These are phyloP conservation scores for Gymnopus androsaceus DNA, from an alignment of 1,284 basidiomycete species.

Conservation along the genomic window DNA sequence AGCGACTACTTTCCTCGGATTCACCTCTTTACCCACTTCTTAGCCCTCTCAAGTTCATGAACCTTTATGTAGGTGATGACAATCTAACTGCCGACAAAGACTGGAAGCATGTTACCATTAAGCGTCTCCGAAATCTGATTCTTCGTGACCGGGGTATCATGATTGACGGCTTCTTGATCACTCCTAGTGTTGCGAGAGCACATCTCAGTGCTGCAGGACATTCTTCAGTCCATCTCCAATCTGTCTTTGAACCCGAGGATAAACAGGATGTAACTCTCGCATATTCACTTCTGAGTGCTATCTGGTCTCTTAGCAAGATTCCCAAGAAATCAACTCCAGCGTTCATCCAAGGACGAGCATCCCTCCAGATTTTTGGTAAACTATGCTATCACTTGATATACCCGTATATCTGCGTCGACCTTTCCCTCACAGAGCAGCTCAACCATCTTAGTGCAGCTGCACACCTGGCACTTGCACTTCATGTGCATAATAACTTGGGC, in stretches of 20 bases:
- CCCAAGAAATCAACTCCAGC: slow-evolving; percentile 20
- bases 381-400: slow-evolving; percentile 19
- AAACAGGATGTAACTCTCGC: slow-evolving; percentile 35
- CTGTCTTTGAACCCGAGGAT: slow-evolving; percentile 30
- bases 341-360: slow-evolving; percentile 20
- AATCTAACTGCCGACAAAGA: slow-evolving; percentile 14
- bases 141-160: not conserved
- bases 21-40: slow-evolving; percentile 10
- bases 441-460: slow-evolving; percentile 35
- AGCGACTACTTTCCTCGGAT: not conserved
- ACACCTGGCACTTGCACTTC: slow-evolving; percentile 32
- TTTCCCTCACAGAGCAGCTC: slow-evolving; percentile 37
- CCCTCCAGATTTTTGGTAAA: slow-evolving; percentile 27
- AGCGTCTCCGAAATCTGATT: slow-evolving; percentile 5
- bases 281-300: slow-evolving; percentile 26
- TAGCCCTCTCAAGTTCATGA: slow-evolving; percentile 9
- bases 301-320: slow-evolving; percentile 26
- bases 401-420: slow-evolving; percentile 35
- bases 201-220: not conserved
- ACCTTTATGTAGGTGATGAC: slow-evolving; percentile 12
- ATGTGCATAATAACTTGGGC: slow-evolving; percentile 18
- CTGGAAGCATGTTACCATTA: slow-evolving; percentile 7
- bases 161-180: not conserved
- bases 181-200: not conserved
- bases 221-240: not conserved